Base-by-base conservation (phyloP, 192 early-diverging fungal species). In the Geosiphon pyriformis region DNA sequence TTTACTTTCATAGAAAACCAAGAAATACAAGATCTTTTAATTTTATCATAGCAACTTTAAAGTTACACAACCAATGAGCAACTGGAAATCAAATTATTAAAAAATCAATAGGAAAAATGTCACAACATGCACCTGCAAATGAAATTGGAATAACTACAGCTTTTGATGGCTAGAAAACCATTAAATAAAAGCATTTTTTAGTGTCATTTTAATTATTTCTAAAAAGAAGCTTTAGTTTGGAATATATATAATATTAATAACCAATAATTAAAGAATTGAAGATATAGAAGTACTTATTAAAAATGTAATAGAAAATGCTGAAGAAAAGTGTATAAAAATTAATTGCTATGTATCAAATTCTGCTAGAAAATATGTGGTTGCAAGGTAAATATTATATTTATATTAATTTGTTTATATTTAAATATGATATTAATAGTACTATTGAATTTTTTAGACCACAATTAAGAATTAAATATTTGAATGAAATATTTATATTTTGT, bases 1-100 rank as follows among this genome's bases (percentile, higher is more conserved):
- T 59, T 59, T 37, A 59, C 31, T 35, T 59, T 59, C 31, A 15
- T 59, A n/a, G n/a, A 59, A 37, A 59, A 34, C 34, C n/a, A 59
- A 20, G 31, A 59, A 20, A 59, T 30, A 20, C 57, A 59, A 59
- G n/a, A 33, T 2, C n/a, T 58, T 58, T 58, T 58, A 7, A 32
- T 33, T 59, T 37, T 59, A 59, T 59, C n/a, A 22, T n/a, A 4
- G 31, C 31, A 33, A 20, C 30, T 33, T 59, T 59, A 20, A 59
- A 34, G 31, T 22, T 59, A 33, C 32, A 29, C n/a, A 32, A 32
- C n/a, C 32, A 3, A 35, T n/a, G 31, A n/a, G 57, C 31, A 60
- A 37, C 34, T 12, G 34, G 57, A 6, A 29, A n/a, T n/a, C n/a
- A n/a, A n/a, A n/a, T n/a, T n/a, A n/a, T n/a, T n/a, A 33, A 59